Evolutionary conservation across 257 asterid genomes (phyloP), one percentile per base, ranked within the genome.

Genomic region (Capsicum baccatum): DNA sequence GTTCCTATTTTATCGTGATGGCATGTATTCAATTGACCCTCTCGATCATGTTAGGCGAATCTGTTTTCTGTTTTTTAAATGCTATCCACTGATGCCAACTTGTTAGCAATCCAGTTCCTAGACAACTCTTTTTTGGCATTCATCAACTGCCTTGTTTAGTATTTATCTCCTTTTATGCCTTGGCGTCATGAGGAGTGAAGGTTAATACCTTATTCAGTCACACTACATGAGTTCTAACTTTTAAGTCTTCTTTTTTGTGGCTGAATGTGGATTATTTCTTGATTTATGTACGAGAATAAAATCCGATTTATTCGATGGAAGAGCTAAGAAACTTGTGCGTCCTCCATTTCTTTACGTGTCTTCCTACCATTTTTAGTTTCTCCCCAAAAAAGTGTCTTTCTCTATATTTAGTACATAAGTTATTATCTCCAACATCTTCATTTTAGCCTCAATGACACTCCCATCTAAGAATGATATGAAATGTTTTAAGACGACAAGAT

Each of bases 61-160:
- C 15, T 14, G 26, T 52, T 76, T 50, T 76, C 81, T 52, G 42
- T 52, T 52, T 39, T 39, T 39, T 39, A 39, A 33, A 21, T 26
- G 47, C 81, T 50, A 21, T 13, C 62, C 12, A 13, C 57, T 13
- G 81, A 48, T 50, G 47, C 81, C 81, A 21, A 52, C 81, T 13
- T 76, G 48, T 76, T 47, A 52, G 48, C 81, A 50, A 52, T 26
- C 26, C 81, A 50, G 10, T 76, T 76, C 44, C 81, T 76, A 26
- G 81, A 52, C 63, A 52, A 26, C 62, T 76, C 50, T 76, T 62
- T 76, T 62, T 52, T 13, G 12, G 62, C 62, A 76, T 76, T 73
- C 81, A 52, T 76, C 81, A 21, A 50, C 62, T 50, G 81, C 81
- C 19, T 74, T 52, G 21, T 67, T 37, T 68, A 68, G 76, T 68